phyloP scores from a whole-genome alignment of 352 stramenopile species.

The Saprolegnia diclina region DNA sequence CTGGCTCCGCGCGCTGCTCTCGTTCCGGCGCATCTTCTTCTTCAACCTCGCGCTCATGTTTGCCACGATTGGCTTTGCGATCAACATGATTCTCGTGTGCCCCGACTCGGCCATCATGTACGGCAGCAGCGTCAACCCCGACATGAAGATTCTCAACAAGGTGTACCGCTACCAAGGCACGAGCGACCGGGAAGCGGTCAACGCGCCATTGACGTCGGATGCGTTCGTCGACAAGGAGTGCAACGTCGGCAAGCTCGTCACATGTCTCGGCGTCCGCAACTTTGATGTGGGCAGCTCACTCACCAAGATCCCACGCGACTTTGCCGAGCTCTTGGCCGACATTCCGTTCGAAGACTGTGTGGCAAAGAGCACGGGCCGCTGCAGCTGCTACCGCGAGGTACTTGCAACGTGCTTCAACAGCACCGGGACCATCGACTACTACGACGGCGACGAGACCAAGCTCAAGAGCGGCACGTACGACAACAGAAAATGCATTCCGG shows the following conservation, averaged over 20 bases:
- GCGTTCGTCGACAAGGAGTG: neutral
- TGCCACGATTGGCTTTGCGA: constrained; percentile 28
- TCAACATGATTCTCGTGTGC: constrained; percentile 32
- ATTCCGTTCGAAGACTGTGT: constrained; percentile 7
- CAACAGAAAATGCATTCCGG: constrained; percentile 28
- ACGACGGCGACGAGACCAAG: neutral
- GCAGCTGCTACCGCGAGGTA: constrained; percentile 15
- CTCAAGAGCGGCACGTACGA: constrained; percentile 17
- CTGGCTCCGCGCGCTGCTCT: constrained; percentile 30
- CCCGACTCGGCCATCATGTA: constrained; percentile 31
- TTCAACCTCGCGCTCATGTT: constrained; percentile 31
- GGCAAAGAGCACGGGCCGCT: neutral
- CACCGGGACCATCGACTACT: constrained; percentile 14
- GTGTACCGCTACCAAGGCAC: neutral
- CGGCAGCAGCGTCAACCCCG: constrained; percentile 7
- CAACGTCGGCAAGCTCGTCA: constrained; percentile 17
- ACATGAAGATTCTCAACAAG: neutral
- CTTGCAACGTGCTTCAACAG: constrained; percentile 19
- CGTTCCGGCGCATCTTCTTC: constrained; percentile 32
- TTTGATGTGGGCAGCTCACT: constrained; percentile 18
- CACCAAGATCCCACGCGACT: constrained; percentile 13
- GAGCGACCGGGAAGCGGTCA: neutral
- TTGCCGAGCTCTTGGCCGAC: constrained; percentile 13
- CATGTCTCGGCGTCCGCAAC: constrained; percentile 20
- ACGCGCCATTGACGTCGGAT: neutral